These are phyloP conservation scores for Colletotrichum lentis DNA, from an alignment of 2,329 filamentous ascomycete genomes.

Conservation along the genomic window DNA sequence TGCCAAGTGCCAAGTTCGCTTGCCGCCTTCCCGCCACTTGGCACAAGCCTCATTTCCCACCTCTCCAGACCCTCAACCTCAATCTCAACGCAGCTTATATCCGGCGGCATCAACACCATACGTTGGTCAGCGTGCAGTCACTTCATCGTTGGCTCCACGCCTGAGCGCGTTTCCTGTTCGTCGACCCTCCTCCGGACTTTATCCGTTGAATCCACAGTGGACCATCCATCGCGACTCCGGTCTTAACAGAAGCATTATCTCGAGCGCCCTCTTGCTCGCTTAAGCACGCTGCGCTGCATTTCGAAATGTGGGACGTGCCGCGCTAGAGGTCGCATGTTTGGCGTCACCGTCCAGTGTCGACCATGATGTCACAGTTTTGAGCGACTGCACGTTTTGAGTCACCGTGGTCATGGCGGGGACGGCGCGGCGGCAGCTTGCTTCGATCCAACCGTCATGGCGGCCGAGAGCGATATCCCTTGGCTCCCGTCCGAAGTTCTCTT, in stretches of 20 bases:
- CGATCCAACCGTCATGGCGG: slow-evolving; percentile 1
- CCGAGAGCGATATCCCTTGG: slow-evolving; percentile 1
- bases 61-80: background rate
- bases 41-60: slow-evolving; percentile 8
- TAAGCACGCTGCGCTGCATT: slow-evolving; percentile 14
- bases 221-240: background rate
- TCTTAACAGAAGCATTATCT: background rate
- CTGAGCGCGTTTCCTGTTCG: background rate
- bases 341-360: slow-evolving; percentile 17
- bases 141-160: background rate
- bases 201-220: slow-evolving; percentile 26
- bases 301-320: slow-evolving; percentile 28
- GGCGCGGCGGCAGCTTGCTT: background rate
- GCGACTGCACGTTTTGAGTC: slow-evolving; percentile 19
- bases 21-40: slow-evolving; percentile 34
- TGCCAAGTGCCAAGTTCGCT: slow-evolving; percentile 32
- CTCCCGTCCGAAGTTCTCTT: slow-evolving; percentile 26
- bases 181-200: slow-evolving; percentile 27
- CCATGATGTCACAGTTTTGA: slow-evolving; percentile 32
- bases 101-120: too few relatives aligned
- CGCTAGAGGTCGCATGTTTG: slow-evolving; percentile 34
- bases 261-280: background rate
- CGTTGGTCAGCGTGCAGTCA: background rate
- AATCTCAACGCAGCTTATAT: background rate
- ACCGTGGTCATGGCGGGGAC: background rate